These are phyloP conservation scores for Hypholoma fasciculare DNA, from an alignment of 768 basidiomycete genomes.

Conservation along the genomic window DNA sequence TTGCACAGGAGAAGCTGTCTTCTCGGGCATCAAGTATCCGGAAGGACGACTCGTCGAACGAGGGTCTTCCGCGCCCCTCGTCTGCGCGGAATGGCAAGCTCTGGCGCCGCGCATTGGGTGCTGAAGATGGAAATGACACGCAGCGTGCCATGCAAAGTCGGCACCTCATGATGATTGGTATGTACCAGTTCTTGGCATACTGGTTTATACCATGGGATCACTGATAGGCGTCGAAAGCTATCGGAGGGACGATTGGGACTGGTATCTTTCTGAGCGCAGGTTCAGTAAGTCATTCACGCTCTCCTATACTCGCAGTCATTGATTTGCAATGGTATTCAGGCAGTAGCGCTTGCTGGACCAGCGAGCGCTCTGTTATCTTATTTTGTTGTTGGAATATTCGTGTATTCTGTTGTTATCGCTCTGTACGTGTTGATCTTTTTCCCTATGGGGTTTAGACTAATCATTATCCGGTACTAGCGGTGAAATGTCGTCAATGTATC, in stretches of 20 bases:
- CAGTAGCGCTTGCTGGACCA: constrained; percentile 58
- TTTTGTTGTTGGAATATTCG: constrained; percentile 56
- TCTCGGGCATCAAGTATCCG: not conserved
- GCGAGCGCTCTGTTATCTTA: constrained; percentile 65
- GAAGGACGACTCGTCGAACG: not conserved
- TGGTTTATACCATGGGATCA: not conserved
- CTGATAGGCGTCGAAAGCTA: constrained; percentile 29
- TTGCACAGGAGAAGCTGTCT: not conserved
- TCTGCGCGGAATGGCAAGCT: not conserved
- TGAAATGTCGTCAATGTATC: constrained; percentile 67
- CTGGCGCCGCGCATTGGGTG: constrained; percentile 22
- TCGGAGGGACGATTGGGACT: constrained; percentile 60
- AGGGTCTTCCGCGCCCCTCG: not conserved
- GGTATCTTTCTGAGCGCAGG: constrained; percentile 65
- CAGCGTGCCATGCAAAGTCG: constrained; percentile 29
- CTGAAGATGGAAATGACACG: constrained; percentile 28
- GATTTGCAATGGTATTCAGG: constrained; percentile 24
- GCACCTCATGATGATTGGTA: constrained; percentile 34
- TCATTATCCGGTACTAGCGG: constrained; percentile 33
- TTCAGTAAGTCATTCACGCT: constrained; percentile 31
- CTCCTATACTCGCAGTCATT: not conserved
- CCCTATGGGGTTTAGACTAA: not conserved
- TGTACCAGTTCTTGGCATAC: not conserved
- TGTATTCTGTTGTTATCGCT: constrained; percentile 62
- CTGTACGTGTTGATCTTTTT: constrained; percentile 32